Conservation (phyloP, 176 grass and related monocot species). For the Aegilops tauschii region DNA sequence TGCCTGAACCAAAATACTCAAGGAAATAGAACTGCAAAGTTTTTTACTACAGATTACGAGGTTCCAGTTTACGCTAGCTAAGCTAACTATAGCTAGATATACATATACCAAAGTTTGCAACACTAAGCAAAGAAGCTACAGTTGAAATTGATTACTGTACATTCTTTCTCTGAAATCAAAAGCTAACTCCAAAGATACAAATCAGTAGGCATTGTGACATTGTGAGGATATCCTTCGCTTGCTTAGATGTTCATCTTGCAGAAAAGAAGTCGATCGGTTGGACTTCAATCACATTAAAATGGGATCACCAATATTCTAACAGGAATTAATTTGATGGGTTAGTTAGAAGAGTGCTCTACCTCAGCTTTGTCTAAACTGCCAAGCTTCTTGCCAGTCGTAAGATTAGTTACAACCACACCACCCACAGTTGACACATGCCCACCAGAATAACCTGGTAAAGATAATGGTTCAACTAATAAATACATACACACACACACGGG, state of each 20-base stretch:
- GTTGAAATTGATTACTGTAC: background rate
- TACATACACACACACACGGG: slow-evolving; percentile 16
- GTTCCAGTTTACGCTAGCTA: background rate
- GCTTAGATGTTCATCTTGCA: background rate
- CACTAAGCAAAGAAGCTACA: background rate
- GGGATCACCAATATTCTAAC: background rate
- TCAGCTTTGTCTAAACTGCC: slow-evolving; percentile 87
- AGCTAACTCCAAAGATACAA: background rate
- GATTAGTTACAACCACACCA: slow-evolving; percentile 81
- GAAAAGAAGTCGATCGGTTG: background rate
- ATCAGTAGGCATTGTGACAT: background rate
- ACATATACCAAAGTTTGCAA: background rate
- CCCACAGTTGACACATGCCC: slow-evolving; percentile 90
- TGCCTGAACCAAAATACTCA: background rate
- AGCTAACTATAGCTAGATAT: slow-evolving; percentile 3
- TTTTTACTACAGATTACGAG: background rate
- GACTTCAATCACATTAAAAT: background rate
- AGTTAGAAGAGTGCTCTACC: slow-evolving; percentile 36
- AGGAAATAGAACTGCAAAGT: background rate
- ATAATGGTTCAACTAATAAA: background rate
- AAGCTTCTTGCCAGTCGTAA: slow-evolving; percentile 68
- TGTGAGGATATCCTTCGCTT: background rate
- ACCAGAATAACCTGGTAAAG: slow-evolving; percentile 76
- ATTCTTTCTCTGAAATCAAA: background rate
- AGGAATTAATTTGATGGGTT: background rate